A percentile compares a stretch with the other conserved stretches of the same genome.
phyloP scores from a whole-genome alignment of 1,139 yeast genomes.

The Meyerozyma guilliermondii region DNA sequence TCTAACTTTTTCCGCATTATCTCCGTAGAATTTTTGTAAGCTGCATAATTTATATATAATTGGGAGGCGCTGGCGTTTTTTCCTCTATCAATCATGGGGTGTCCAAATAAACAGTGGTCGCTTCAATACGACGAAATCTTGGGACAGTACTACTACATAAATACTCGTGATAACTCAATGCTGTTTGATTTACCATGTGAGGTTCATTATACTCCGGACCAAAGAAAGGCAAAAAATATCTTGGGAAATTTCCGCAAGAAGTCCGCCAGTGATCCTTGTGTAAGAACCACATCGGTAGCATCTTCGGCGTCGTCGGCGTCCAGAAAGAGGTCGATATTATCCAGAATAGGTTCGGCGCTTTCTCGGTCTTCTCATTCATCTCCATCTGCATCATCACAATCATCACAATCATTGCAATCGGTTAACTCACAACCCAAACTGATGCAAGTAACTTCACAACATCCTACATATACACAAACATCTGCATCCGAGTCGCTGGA shows the following conservation, averaged over 20 bases:
- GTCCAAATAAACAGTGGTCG: slow-evolving; percentile 10
- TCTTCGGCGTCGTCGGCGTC: not conserved
- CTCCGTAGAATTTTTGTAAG: not conserved
- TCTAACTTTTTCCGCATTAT: not conserved
- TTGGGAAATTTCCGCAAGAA: not conserved
- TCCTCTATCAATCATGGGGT: not conserved
- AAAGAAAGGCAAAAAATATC: not conserved
- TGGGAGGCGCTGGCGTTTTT: not conserved
- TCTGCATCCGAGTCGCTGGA: not conserved
- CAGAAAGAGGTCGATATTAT: slow-evolving; percentile 8
- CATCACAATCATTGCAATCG: not conserved
- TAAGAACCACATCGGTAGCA: not conserved
- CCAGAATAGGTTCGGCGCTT: slow-evolving; percentile 15
- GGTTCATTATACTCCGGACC: slow-evolving; percentile 20
- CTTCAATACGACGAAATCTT: slow-evolving; percentile 27
- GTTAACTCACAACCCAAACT: too few relatives aligned
- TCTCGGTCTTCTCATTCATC: not conserved
- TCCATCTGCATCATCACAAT: not conserved
- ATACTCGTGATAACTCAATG: slow-evolving; percentile 25
- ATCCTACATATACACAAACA: not conserved
- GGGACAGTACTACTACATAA: slow-evolving; percentile 34
- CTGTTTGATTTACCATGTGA: slow-evolving; percentile 41
- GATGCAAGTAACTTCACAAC: too few relatives aligned
- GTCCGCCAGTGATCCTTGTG: not conserved
- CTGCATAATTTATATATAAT: not conserved